These are phyloP conservation scores for Panellus pusillus DNA, from an alignment of 768 basidiomycete genomes.

Conservation along the genomic window DNA sequence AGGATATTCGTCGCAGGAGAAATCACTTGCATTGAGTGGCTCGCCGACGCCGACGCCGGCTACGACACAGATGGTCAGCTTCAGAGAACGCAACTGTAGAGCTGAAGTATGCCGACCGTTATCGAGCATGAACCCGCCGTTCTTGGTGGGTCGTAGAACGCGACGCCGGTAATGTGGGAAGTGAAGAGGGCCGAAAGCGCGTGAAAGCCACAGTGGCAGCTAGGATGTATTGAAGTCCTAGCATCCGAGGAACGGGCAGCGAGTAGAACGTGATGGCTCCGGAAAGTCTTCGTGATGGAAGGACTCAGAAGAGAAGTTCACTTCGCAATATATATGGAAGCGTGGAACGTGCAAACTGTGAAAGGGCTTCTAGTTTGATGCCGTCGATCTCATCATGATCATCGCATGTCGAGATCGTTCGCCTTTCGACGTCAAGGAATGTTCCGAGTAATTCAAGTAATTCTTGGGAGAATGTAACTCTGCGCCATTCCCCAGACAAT, in stretches of 20 bases:
- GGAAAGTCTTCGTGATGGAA: not conserved
- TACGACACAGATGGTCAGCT: not conserved
- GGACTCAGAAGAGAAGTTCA: not conserved
- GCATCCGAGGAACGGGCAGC: conserved; percentile 4
- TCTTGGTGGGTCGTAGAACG: conserved; percentile 33
- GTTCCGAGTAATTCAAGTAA: too few relatives aligned
- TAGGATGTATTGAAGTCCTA: conserved; percentile 5
- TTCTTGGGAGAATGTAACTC: too few relatives aligned
- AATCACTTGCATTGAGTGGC: conserved; percentile 40
- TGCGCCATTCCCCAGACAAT: too few relatives aligned
- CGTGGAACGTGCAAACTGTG: too few relatives aligned
- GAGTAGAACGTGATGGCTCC: not conserved
- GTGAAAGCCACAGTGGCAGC: conserved; percentile 13
- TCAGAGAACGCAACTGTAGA: not conserved
- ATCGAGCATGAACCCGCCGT: conserved; percentile 46
- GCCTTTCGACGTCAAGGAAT: too few relatives aligned
- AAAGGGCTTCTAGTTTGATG: too few relatives aligned
- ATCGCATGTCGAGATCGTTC: too few relatives aligned
- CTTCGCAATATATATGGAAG: too few relatives aligned
- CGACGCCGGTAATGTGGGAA: conserved; percentile 13
- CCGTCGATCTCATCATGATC: too few relatives aligned
- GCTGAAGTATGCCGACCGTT: conserved; percentile 23
- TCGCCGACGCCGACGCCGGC: conserved; percentile 39
- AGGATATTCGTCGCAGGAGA: not conserved
- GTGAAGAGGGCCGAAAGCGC: conserved; percentile 2